Conservation (phyloP, 2,329 filamentous ascomycete species). For the Cordyceps sp. region DNA sequence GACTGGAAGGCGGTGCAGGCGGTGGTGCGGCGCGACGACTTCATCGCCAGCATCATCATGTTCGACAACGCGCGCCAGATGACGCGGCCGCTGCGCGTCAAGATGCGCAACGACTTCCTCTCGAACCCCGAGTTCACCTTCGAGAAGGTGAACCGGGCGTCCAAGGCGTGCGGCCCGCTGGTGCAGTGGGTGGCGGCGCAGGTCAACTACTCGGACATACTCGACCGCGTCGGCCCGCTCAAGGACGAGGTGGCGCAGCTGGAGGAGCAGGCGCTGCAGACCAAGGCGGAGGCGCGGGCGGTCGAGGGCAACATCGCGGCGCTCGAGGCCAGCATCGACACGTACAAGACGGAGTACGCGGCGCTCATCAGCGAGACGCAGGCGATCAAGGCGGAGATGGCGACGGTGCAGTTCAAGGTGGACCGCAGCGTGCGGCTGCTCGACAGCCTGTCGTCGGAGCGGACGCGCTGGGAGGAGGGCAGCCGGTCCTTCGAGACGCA, state of each 20-base stretch:
- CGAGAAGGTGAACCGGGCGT: conserved; percentile 88
- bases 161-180: conserved; percentile 88
- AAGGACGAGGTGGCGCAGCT: conserved; percentile 78
- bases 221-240: conserved; percentile 83
- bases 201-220: conserved; percentile 93
- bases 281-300: conserved; percentile 81
- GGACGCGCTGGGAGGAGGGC: conserved; percentile 85
- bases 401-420: conserved; percentile 91
- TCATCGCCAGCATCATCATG: conserved; percentile 93
- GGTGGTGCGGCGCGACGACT: conserved; percentile 82
- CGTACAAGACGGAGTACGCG: conserved; percentile 92
- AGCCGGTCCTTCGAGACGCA: conserved; percentile 98
- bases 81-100: conserved; percentile 64
- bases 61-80: conserved; percentile 94
- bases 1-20: conserved; percentile 86
- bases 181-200: conserved; percentile 96
- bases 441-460: conserved; percentile 87
- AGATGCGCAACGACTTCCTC: conserved; percentile 86
- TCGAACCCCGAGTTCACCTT: conserved; percentile 92
- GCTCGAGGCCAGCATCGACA: conserved; percentile 80
- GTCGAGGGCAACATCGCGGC: conserved; percentile 75
- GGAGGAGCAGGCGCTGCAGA: conserved; percentile 77
- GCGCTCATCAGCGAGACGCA: conserved; percentile 93
- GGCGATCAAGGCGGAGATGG: conserved; percentile 95
- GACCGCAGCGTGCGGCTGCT: conserved; percentile 88